These are phyloP conservation scores for Spencermartinsiella ligniputridi DNA, from an alignment of 1,139 yeast genomes.

Conservation along the genomic window DNA sequence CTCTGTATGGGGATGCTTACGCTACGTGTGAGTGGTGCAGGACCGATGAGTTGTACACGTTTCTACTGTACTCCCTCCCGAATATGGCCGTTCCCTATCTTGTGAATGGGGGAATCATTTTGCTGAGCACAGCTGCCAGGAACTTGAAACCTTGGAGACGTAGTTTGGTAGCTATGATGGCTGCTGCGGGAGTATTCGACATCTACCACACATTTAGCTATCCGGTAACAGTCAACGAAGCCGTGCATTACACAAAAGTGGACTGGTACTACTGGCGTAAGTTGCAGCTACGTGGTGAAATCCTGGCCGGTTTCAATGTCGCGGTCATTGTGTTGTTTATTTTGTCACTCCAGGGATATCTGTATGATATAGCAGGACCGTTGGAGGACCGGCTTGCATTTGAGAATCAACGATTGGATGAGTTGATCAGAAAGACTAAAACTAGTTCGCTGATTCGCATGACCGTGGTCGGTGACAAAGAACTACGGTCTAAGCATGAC, in stretches of 20 bases:
- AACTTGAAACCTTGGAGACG: slow-evolving; percentile 8
- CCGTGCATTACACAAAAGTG: slow-evolving; percentile 7
- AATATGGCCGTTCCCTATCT: slow-evolving; percentile 21
- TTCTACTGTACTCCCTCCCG: slow-evolving; percentile 21
- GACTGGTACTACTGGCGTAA: slow-evolving; percentile 22
- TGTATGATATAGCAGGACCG: slow-evolving; percentile 17
- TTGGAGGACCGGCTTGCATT: slow-evolving; percentile 7
- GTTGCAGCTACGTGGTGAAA: slow-evolving; percentile 14
- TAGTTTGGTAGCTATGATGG: slow-evolving; percentile 3
- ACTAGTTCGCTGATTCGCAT: slow-evolving; percentile 5
- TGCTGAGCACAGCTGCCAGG: slow-evolving; percentile 18
- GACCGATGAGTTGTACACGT: slow-evolving; percentile 15
- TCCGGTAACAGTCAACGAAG: neutral
- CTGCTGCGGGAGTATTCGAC: slow-evolving; percentile 2
- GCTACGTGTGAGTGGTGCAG: slow-evolving; percentile 27
- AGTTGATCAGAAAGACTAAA: slow-evolving; percentile 8
- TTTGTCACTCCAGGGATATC: slow-evolving; percentile 22
- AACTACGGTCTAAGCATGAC: slow-evolving; percentile 6
- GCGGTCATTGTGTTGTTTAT: slow-evolving; percentile 17
- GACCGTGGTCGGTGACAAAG: slow-evolving; percentile 8
- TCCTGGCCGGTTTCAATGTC: slow-evolving; percentile 15
- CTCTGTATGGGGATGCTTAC: slow-evolving; percentile 25
- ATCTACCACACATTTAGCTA: neutral
- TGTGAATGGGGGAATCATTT: slow-evolving; percentile 17
- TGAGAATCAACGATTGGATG: slow-evolving; percentile 6